Conservation (phyloP, 2,329 filamentous ascomycete species). For the Xylariales sp. region DNA sequence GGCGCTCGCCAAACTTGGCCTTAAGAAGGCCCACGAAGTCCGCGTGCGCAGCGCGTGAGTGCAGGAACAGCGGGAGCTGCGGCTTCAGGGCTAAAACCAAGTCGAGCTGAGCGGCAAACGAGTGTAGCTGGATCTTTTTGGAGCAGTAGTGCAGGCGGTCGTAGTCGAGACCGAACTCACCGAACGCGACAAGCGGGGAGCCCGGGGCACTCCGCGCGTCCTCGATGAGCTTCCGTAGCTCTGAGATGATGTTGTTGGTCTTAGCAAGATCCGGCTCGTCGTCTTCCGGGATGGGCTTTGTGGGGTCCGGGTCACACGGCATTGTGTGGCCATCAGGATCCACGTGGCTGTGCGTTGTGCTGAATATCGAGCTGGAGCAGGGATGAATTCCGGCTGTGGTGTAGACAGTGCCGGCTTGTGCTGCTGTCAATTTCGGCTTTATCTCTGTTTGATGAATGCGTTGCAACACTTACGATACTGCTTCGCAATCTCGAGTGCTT, state of each 20-base stretch:
- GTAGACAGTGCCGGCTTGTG: slow-evolving; percentile 76
- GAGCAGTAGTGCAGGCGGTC: slow-evolving; percentile 82
- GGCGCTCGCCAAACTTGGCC: slow-evolving; percentile 47
- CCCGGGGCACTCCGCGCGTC: slow-evolving; percentile 42
- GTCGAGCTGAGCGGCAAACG: slow-evolving; percentile 78
- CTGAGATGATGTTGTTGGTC: slow-evolving; percentile 46
- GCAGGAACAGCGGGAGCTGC: slow-evolving; percentile 84
- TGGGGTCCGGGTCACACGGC: slow-evolving; percentile 50
- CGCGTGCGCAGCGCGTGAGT: slow-evolving; percentile 79
- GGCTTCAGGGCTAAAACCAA: slow-evolving; percentile 66
- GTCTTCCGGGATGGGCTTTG: slow-evolving; percentile 44
- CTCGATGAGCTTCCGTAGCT: slow-evolving; percentile 61
- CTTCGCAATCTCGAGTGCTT: slow-evolving; percentile 69
- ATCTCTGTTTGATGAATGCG: neutral
- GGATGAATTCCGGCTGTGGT: slow-evolving; percentile 93
- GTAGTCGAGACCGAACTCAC: slow-evolving; percentile 95
- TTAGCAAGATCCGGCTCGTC: slow-evolving; percentile 38
- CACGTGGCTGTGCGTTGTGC: slow-evolving; percentile 40
- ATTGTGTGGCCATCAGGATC: slow-evolving; percentile 41
- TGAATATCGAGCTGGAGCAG: slow-evolving; percentile 79
- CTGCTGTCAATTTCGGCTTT: slow-evolving; percentile 11
- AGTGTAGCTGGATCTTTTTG: slow-evolving; percentile 74
- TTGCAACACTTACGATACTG: slow-evolving; percentile 60
- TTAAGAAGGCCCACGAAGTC: slow-evolving; percentile 77
- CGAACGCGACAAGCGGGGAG: slow-evolving; percentile 68